Conservation (phyloP, 345 rosid genomes). For the Eucalyptus camaldulensis region DNA sequence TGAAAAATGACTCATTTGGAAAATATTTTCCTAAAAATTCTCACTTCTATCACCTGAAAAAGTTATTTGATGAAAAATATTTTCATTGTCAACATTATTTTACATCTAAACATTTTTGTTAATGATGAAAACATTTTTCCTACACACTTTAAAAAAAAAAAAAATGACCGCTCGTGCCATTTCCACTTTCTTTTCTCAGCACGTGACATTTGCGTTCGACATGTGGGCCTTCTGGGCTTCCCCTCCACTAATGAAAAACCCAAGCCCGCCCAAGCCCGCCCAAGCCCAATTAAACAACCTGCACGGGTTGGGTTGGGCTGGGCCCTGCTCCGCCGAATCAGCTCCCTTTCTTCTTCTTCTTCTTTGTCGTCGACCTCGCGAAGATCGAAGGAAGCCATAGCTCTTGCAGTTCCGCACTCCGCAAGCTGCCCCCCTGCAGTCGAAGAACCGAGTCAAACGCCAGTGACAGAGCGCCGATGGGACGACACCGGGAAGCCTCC, state of each 20-base stretch:
- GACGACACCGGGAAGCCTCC: not conserved
- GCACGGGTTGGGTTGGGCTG: not conserved
- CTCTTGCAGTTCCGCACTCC: not conserved
- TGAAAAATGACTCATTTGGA: not conserved
- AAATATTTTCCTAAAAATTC: not conserved
- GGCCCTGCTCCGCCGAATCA: not conserved
- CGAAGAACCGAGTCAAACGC: not conserved
- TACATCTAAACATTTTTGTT: not conserved
- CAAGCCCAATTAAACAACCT: not conserved
- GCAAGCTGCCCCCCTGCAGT: not conserved
- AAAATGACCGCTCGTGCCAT: not conserved
- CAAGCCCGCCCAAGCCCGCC: too few species aligned
- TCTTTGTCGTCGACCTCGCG: not conserved
- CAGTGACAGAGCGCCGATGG: not conserved
- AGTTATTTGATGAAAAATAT: not conserved
- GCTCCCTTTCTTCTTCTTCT: not conserved
- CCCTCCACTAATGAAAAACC: not conserved
- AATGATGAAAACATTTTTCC: not conserved
- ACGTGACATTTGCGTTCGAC: not conserved
- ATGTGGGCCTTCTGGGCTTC: not conserved
- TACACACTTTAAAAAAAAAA: too few species aligned
- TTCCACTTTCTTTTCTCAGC: not conserved
- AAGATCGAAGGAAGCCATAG: not conserved
- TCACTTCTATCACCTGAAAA: not conserved
- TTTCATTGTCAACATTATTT: not conserved